Conservation (phyloP, 2,329 filamentous ascomycete species). For the Septoria petroselini region DNA sequence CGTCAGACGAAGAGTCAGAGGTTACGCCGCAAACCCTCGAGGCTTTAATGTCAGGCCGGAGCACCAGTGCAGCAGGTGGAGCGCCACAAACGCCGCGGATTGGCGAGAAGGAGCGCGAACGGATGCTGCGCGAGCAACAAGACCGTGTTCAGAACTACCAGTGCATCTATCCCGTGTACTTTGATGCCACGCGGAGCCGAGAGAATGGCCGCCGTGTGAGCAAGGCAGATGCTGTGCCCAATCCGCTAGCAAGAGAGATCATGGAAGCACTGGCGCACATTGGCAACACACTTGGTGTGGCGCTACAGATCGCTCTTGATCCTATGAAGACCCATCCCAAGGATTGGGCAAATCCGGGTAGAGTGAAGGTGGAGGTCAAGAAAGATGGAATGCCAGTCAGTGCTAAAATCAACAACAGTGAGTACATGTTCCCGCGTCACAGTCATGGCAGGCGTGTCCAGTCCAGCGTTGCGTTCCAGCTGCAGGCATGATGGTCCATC, state of each 20-base stretch:
- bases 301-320: constrained; percentile 76
- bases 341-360: constrained; percentile 95
- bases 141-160: constrained; percentile 71
- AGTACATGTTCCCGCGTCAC: constrained; percentile 31
- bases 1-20: background rate
- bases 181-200: constrained; percentile 72
- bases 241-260: constrained; percentile 86
- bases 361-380: constrained; percentile 75
- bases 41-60: background rate
- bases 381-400: constrained; percentile 55
- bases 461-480: background rate
- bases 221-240: constrained; percentile 67
- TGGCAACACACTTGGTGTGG: constrained; percentile 25
- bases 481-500: background rate
- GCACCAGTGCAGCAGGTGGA: background rate
- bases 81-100: constrained; percentile 28
- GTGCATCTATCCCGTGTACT: constrained; percentile 94
- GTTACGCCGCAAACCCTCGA: background rate
- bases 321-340: constrained; percentile 89
- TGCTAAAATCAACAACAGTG: constrained; percentile 61
- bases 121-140: constrained; percentile 45
- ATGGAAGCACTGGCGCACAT: constrained; percentile 77
- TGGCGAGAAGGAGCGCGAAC: constrained; percentile 35
- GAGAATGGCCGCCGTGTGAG: constrained; percentile 79
- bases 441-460: background rate